Evolutionary conservation across 108 stramenopile species (phyloP).

Genomic region (Aurantiochytrium sp.): DNA sequence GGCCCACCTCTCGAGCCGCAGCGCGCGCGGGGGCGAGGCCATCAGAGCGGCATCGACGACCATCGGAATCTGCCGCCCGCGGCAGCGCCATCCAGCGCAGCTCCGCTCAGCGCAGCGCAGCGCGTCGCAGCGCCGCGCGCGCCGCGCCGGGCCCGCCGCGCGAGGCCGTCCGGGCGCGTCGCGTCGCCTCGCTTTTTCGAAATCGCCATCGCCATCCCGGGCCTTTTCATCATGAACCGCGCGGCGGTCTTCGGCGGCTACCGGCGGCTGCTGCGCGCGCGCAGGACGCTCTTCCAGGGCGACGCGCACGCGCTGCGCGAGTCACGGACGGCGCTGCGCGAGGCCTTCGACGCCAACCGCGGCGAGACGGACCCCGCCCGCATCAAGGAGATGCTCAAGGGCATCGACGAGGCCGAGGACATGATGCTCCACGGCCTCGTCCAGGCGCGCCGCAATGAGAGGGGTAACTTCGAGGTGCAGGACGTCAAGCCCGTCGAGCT

Average conservation of each 20-base stretch:
- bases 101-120: too few species aligned
- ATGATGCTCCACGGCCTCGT: slow-evolving; percentile 17
- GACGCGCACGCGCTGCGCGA: neutral
- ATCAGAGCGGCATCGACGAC: too few species aligned
- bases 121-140: too few species aligned
- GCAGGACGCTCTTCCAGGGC: neutral
- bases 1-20: too few species aligned
- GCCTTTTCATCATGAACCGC: neutral
- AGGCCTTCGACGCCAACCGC: neutral
- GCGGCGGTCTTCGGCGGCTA: neutral
- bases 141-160: too few species aligned
- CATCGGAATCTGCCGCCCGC: too few species aligned
- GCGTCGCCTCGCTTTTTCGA: too few species aligned
- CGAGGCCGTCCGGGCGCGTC: too few species aligned
- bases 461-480: neutral
- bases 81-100: too few species aligned
- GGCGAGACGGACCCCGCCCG: neutral
- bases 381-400: slow-evolving; percentile 18
- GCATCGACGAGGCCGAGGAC: neutral
- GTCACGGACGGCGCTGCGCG: neutral
- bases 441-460: neutral
- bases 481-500: slow-evolving; percentile 22
- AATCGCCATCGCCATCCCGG: too few species aligned
- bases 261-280: slow-evolving; percentile 23
- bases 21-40: too few species aligned